Base-by-base conservation (phyloP, 352 stramenopile genomes). In the Phytophthora litchii region DNA sequence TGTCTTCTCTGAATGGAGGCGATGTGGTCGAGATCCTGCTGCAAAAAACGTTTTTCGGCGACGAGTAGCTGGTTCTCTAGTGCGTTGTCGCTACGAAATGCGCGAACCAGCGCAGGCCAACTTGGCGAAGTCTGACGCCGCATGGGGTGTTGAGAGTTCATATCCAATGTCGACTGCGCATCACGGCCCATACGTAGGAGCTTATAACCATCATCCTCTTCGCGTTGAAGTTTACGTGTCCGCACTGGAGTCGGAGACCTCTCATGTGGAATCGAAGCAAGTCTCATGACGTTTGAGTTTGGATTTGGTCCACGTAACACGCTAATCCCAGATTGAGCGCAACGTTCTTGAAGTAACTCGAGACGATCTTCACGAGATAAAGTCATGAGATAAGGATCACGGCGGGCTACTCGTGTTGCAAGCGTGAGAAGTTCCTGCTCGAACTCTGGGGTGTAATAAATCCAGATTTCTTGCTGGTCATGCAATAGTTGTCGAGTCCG, bases 391-490 rank as follows among this genome's bases (percentile, higher is more conserved):
- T 83, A 85, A 4, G 81, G 80, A 41, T 92, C 83, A 1, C 80
- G 75, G 40, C 72, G 75, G 11, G 74, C 72, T 4, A 76, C 75
- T 45, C 74, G 74, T 17, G 72, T 52, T 14, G 82, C 81, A 17
- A 86, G 58, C 9, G 81, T 82, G 0, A 91, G 46, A 23, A 93
- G 50, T 32, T 88, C 76, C 2, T 62, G 32, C 40, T 90, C 76
- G 20, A 89, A 78, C 16, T 59, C 46, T 0, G 74, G 50, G 17
- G 76, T 88, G 60, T 91, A 93, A 64, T 91, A 93, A 16, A 93
- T 81, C 60, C 79, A 86, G 6, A 93, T 70, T 49, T 89, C 70
- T 54, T 91, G 79, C 19, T 88, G 63, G 0, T 86, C 69, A 1
- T 49, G 60, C 0, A 89, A 57, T 25, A 92, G 60, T 42, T 84